These are phyloP conservation scores for Aspergillus eucalypticola DNA, from an alignment of 2,329 filamentous ascomycete species.

Conservation along the genomic window DNA sequence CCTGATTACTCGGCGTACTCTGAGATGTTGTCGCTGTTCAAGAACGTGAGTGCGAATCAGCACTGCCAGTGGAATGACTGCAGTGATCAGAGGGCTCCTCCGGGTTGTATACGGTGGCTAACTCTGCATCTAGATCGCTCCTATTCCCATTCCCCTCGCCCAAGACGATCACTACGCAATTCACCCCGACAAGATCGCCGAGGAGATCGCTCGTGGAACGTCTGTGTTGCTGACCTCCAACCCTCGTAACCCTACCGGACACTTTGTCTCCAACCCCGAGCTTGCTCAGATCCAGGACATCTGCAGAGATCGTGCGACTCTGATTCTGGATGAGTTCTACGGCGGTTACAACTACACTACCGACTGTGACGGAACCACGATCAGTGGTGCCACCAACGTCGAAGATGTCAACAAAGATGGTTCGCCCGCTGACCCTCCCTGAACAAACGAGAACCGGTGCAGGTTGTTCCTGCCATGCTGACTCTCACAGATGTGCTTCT, in stretches of 20 bases:
- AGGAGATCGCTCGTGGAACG: slow-evolving; percentile 83
- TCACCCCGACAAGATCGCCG: slow-evolving; percentile 86
- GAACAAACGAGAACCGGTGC: background rate
- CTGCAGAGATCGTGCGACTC: slow-evolving; percentile 82
- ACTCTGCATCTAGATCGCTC: slow-evolving; percentile 64
- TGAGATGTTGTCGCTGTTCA: slow-evolving; percentile 94
- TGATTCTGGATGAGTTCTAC: slow-evolving; percentile 98
- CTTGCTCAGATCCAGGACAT: slow-evolving; percentile 89
- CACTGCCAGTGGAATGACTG: too few relatives aligned
- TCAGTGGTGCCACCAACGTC: slow-evolving; percentile 86
- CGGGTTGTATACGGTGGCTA: background rate
- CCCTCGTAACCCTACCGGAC: slow-evolving; percentile 89
- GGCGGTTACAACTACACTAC: slow-evolving; percentile 93
- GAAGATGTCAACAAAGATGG: slow-evolving; percentile 80
- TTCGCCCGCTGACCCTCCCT: slow-evolving; percentile 21
- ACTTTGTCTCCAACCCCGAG: slow-evolving; percentile 81
- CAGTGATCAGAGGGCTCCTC: too few relatives aligned
- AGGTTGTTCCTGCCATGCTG: slow-evolving; percentile 5
- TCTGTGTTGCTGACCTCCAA: slow-evolving; percentile 93
- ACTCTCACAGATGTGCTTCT: slow-evolving; percentile 71
- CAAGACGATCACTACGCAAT: slow-evolving; percentile 90
- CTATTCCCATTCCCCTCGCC: slow-evolving; percentile 80
- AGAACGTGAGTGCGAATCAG: slow-evolving; percentile 57
- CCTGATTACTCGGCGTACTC: slow-evolving; percentile 97
- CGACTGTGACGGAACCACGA: slow-evolving; percentile 84